These are phyloP conservation scores for Fusarium subtropicale DNA, from an alignment of 2,329 filamentous ascomycete genomes.

Conservation along the genomic window DNA sequence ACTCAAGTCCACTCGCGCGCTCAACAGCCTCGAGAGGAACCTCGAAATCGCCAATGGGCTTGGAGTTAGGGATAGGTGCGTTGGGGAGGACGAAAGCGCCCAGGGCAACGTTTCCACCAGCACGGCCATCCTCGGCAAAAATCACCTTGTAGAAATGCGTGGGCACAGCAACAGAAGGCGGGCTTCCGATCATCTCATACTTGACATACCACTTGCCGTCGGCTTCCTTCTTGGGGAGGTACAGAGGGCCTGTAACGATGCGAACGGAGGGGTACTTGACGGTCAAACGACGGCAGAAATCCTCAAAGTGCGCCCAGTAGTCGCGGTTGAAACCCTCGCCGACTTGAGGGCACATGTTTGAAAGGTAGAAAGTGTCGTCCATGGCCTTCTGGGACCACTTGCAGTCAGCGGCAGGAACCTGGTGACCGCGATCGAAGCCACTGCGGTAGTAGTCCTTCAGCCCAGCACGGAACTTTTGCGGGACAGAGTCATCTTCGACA, in stretches of 20 bases:
- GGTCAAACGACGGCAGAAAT: conserved; percentile 91
- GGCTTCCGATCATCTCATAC: conserved; percentile 95
- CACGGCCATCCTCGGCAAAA: conserved; percentile 85
- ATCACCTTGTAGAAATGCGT: conserved; percentile 99
- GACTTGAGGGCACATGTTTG: conserved; percentile 98
- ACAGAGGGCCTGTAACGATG: conserved; percentile 92
- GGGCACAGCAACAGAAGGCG: conserved; percentile 93
- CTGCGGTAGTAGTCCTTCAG: conserved; percentile 95
- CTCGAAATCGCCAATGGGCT: conserved; percentile 91
- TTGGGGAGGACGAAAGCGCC: conserved; percentile 97
- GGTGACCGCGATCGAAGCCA: conserved; percentile 95
- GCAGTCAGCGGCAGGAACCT: conserved; percentile 94
- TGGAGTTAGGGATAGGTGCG: conserved; percentile 85
- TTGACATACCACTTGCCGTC: conserved; percentile 92
- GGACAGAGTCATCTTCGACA: conserved; percentile 82
- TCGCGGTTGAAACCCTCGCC: conserved; percentile 98
- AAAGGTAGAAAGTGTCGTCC: conserved; percentile 92
- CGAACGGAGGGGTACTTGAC: conserved; percentile 85
- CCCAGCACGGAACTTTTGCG: conserved; percentile 87
- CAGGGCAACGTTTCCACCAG: conserved; percentile 81
- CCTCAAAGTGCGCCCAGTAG: conserved; percentile 99
- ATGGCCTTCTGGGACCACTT: conserved; percentile 96
- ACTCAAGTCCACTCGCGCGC: conserved; percentile 89
- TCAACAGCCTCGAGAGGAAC: conserved; percentile 94
- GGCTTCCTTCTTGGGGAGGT: conserved; percentile 85